A percentile compares a stretch with the other conserved stretches of the same genome.
phyloP scores from a whole-genome alignment of 805 yeast species.

The Ogataea neopini region DNA sequence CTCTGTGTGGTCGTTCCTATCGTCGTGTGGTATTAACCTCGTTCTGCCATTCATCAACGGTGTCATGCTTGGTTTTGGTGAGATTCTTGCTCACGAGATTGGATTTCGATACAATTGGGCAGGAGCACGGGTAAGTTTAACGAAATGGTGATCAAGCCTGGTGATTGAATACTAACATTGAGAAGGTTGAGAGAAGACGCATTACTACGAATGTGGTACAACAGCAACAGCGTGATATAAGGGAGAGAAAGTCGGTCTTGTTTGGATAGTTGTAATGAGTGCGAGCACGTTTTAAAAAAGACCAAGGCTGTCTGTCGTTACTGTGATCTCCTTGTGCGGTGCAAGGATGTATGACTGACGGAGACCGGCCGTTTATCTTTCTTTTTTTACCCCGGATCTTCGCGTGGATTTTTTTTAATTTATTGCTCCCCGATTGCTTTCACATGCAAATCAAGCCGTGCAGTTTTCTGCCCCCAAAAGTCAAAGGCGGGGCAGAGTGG shows the following conservation, averaged over 20 bases:
- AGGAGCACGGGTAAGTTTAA: constrained; percentile 57
- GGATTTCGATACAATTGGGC: constrained; percentile 79
- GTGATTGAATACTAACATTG: constrained; percentile 7
- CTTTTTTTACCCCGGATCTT: constrained; percentile 8
- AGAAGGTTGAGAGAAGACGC: constrained; percentile 16
- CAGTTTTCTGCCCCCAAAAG: not conserved
- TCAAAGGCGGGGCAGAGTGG: not conserved
- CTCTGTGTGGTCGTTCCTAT: constrained; percentile 41
- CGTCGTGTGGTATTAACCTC: constrained; percentile 68
- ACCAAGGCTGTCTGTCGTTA: no score
- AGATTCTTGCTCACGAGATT: constrained; percentile 88
- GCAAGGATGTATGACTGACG: not conserved
- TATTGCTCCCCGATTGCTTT: constrained; percentile 1
- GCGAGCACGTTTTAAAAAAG: no score
- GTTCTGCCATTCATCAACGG: constrained; percentile 89
- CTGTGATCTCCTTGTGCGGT: not conserved
- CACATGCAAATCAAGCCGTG: constrained; percentile 4
- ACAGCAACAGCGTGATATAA: constrained; percentile 7
- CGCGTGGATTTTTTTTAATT: not conserved
- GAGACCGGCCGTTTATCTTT: not conserved
- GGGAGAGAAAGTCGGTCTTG: constrained; percentile 11
- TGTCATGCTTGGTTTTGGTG: constrained; percentile 94
- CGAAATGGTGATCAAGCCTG: not conserved
- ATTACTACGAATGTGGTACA: not conserved
- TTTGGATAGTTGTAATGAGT: not conserved